Evolutionary conservation across 2,329 filamentous ascomycete genomes (phyloP).

Genomic region (Sclerotinia glacialis): DNA sequence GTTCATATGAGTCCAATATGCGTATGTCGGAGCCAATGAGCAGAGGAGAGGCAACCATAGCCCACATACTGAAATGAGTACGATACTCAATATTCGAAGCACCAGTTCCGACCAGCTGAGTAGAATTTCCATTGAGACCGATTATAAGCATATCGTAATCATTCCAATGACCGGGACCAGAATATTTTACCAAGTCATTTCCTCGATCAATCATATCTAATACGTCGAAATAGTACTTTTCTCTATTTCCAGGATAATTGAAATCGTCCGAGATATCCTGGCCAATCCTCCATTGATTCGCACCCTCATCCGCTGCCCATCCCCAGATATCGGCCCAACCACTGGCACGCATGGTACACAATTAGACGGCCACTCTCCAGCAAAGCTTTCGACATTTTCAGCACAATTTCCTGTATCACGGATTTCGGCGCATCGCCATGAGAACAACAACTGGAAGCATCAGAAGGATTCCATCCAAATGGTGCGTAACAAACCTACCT

Average conservation of each 20-base stretch:
- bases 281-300: conserved; percentile 49
- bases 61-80: conserved; percentile 34
- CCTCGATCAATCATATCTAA: conserved; percentile 49
- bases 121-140: conserved; percentile 29
- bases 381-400: conserved; percentile 14
- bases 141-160: conserved; percentile 41
- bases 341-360: conserved; percentile 53
- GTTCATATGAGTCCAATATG: conserved; percentile 22
- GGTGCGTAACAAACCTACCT: conserved; percentile 44
- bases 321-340: conserved; percentile 46
- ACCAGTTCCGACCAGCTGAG: conserved; percentile 44
- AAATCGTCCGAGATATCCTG: conserved; percentile 43
- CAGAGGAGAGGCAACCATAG: conserved; percentile 30
- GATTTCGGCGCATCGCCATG: conserved; percentile 6
- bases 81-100: conserved; percentile 36
- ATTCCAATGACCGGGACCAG: conserved; percentile 50
- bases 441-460: conserved; percentile 3
- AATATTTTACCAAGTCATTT: conserved; percentile 46
- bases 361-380: conserved; percentile 46
- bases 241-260: conserved; percentile 31
- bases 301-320: conserved; percentile 41
- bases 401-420: background rate
- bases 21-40: conserved; percentile 33
- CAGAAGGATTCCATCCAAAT: too few species aligned
- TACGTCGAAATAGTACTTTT: conserved; percentile 32